Evolutionary conservation across 1,284 basidiomycete genomes (phyloP), one percentile per base, ranked within the genome.

Genomic region (Malassezia caprae): DNA sequence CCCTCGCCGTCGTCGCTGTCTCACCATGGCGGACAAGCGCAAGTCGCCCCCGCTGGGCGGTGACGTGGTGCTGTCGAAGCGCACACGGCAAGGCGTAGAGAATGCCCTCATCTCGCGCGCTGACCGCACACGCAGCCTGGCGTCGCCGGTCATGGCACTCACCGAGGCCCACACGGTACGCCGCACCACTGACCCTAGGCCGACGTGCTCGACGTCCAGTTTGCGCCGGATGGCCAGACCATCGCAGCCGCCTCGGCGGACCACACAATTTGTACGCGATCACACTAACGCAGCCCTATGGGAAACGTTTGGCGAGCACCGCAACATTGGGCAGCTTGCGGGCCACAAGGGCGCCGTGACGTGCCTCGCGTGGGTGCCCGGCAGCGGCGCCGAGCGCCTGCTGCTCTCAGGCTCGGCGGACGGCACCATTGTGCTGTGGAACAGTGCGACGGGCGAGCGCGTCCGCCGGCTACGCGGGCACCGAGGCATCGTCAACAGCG

Each of bases 401-500:
- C 64, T 69, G 39, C 68, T 64, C 47, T 67, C 65, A 11, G 70
- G 60, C 15, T 75, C 73, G n/a, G 73, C 69, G 1, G 73, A 75
- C 46, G 59, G 57, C 4, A 75, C 69, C 3, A 44, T 75, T 34
- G 70, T 71, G 43, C 60, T 57, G 8, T 75, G 73, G 68, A 58
- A 63, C 35, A 26, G 62, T 3, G 31, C 47, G 2, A 64, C 65
- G 3, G 70, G 69, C 1, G 60, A 67, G 28, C 69, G 73, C 50
- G 23, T 64, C 37, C 60, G 73, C 11, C 52, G 72, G 7, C 53
- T 72, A 30, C 56, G 73, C 8, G 68, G 65, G 1, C 73, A 75
- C 50, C 59, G 56, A 15, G 68, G 62, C 11, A 63, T 74, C 23
- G 59, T 75, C 46, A 75, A 75, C 55, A 57, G 61, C 40, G 61